Evolutionary conservation across 768 basidiomycete species (phyloP), one percentile per base, ranked within the genome.

Genomic region (Atractiella rhizophila): DNA sequence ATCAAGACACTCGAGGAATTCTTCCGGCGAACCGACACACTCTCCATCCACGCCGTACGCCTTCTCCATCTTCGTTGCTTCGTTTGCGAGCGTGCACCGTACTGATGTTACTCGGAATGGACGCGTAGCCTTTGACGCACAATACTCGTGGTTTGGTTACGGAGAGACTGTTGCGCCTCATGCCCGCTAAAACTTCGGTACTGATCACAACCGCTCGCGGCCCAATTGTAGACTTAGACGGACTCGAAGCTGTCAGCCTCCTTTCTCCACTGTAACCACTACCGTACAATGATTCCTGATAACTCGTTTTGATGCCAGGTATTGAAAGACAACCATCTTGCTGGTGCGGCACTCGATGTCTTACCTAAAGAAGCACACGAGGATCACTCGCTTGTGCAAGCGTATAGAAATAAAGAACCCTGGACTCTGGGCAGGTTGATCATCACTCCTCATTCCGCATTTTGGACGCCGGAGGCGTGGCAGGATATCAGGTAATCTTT

Each of bases 191-290:
- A 2, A 39, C 39, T 11, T 35, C 41, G 2, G 34, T 52, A 9
- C 39, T 52, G 24, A 36, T 52, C 39, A 50, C 48, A 35, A 52
- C 51, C 5, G 44, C 47, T n/a, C 39, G 51, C 1, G 51, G 51
- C 12, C 39, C 32, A 16, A 38, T 45, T 29, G 40, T 50, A 24
- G 41, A 50, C 28, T 38, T 52, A 7, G 49, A 48, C 25, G 48
- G 31, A 12, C 39, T 52, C 5, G 39, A 50, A 20, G 23, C 21
- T 12, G 42, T 28, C 13, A n/a, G n/a, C n/a, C n/a, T n/a, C n/a
- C n/a, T n/a, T n/a, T n/a, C n/a, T n/a, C n/a, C n/a, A n/a, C n/a
- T n/a, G n/a, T n/a, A n/a, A n/a, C n/a, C n/a, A n/a, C n/a, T n/a
- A n/a, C n/a, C n/a, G n/a, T n/a, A n/a, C n/a, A n/a, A n/a, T n/a